phyloP scores from a whole-genome alignment of 306 rosid species.

The Dalbergia cultrata region DNA sequence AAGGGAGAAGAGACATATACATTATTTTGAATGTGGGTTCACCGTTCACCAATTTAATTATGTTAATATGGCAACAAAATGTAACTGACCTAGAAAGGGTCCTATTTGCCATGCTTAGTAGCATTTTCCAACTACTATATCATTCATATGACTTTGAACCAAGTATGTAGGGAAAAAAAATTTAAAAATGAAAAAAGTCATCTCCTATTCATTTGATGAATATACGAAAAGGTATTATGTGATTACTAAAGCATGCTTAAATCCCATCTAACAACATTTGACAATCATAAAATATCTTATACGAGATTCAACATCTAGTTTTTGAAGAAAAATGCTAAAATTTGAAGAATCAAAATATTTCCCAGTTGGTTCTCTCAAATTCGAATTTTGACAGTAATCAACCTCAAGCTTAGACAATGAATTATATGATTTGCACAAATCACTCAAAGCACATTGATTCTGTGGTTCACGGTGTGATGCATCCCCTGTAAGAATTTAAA shows the following conservation, averaged over 20 bases:
- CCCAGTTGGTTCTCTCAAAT: background rate
- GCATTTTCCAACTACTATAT: background rate
- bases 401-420: background rate
- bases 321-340: background rate
- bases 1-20: background rate
- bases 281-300: background rate
- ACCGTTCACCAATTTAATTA: background rate
- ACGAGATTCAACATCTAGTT: background rate
- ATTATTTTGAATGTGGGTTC: background rate
- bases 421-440: background rate
- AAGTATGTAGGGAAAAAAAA: background rate
- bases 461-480: background rate
- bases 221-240: background rate
- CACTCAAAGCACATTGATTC: background rate
- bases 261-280: no score
- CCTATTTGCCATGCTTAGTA: conserved; percentile 7
- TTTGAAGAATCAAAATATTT: background rate
- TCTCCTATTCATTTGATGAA: background rate
- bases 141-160: background rate
- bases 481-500: no score
- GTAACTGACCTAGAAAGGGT: background rate
- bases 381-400: background rate
- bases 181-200: background rate
- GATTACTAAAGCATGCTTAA: no score
- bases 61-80: background rate